These are phyloP conservation scores for Geotrichum citri-aurantii DNA, from an alignment of 1,139 yeast genomes.

Conservation along the genomic window DNA sequence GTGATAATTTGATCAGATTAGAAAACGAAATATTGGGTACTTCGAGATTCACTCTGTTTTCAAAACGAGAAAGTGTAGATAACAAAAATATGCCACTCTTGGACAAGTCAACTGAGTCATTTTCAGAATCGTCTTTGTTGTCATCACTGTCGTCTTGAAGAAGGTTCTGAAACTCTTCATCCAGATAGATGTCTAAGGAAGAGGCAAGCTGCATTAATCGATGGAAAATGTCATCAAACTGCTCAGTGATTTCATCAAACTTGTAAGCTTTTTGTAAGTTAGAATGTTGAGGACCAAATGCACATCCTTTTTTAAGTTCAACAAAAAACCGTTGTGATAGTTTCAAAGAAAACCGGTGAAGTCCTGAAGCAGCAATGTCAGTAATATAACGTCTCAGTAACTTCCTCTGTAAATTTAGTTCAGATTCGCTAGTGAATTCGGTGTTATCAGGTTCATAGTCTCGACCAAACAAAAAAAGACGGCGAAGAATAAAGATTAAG, in stretches of 20 bases:
- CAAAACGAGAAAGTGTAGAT: constrained; percentile 33
- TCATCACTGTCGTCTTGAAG: constrained; percentile 12
- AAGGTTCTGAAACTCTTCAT: constrained; percentile 37
- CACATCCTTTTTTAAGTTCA: constrained; percentile 30
- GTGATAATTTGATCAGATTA: constrained; percentile 24
- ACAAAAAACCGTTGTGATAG: constrained; percentile 33
- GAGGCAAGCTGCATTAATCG: constrained; percentile 50
- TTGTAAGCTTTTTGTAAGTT: constrained; percentile 22
- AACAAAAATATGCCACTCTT: constrained; percentile 34
- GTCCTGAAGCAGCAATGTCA: constrained; percentile 42
- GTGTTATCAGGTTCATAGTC: constrained; percentile 47
- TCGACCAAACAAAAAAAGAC: constrained; percentile 60
- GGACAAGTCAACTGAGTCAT: constrained; percentile 21
- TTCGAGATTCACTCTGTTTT: constrained; percentile 22
- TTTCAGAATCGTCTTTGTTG: constrained; percentile 9
- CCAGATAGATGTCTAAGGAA: constrained; percentile 59
- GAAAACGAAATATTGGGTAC: constrained; percentile 22
- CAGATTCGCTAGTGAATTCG: constrained; percentile 35
- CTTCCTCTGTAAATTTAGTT: constrained; percentile 35
- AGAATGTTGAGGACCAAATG: constrained; percentile 17
- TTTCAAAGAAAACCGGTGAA: constrained; percentile 32
- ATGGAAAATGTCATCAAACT: constrained; percentile 37
- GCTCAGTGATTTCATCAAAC: constrained; percentile 24
- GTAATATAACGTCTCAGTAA: constrained; percentile 43
- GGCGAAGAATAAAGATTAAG: constrained; percentile 47